A percentile compares a stretch with the other conserved stretches of the same genome.
Evolutionary conservation across 306 rosid species (phyloP).

Genomic region (Gillenia trifoliata): DNA sequence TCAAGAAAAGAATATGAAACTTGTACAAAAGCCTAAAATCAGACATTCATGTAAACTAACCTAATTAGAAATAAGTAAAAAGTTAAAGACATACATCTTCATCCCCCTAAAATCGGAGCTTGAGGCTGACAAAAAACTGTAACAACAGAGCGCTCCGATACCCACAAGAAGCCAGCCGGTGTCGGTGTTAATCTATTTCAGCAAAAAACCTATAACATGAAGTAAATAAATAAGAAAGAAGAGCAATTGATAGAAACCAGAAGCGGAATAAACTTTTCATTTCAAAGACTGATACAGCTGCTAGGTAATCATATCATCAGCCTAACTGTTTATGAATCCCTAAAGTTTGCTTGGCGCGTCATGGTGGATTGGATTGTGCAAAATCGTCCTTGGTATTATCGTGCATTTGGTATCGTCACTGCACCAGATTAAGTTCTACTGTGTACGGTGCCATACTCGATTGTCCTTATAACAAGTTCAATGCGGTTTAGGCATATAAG

Average conservation of each 20-base stretch:
- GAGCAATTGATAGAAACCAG: too few relatives aligned
- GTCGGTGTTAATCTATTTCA: neutral
- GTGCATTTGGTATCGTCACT: neutral
- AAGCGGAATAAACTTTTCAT: too few relatives aligned
- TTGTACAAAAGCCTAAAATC: neutral
- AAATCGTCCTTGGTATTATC: neutral
- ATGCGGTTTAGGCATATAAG: neutral
- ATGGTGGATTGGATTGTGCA: too few relatives aligned
- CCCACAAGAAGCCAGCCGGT: neutral
- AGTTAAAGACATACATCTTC: conserved; percentile 48
- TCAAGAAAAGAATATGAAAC: neutral
- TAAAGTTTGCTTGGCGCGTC: too few relatives aligned
- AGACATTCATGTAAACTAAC: neutral
- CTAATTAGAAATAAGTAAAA: neutral
- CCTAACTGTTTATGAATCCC: too few relatives aligned
- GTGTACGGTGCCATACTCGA: neutral
- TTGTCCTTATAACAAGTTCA: neutral
- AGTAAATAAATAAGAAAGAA: neutral
- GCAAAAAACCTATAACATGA: neutral
- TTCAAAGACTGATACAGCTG: too few relatives aligned
- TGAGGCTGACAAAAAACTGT: neutral
- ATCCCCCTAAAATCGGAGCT: conserved; percentile 17
- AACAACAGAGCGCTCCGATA: neutral
- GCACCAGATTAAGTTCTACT: too few relatives aligned
- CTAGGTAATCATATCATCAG: too few relatives aligned